Conservation (phyloP, 805 yeast species). For the Debaryomyces tyrocola region DNA sequence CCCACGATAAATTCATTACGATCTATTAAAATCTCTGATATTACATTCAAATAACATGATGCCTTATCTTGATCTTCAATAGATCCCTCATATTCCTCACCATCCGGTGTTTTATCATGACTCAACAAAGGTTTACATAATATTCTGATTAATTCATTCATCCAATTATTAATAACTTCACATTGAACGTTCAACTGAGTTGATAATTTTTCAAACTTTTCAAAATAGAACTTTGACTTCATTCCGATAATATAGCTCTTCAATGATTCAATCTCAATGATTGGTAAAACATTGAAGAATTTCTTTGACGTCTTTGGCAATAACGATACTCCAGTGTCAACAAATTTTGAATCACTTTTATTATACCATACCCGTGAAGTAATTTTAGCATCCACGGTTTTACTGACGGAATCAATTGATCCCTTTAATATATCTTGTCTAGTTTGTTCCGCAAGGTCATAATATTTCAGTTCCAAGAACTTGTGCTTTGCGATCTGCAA, state of each 20-base stretch:
- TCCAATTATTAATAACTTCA: slow-evolving; percentile 50
- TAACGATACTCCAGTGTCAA: slow-evolving; percentile 29
- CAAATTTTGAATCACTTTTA: slow-evolving; percentile 8
- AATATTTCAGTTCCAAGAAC: slow-evolving; percentile 28
- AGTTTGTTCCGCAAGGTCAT: slow-evolving; percentile 34
- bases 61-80: slow-evolving; percentile 74
- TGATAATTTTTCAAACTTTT: slow-evolving; percentile 17
- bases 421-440: slow-evolving; percentile 32
- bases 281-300: slow-evolving; percentile 30
- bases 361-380: slow-evolving; percentile 16
- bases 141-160: slow-evolving; percentile 39
- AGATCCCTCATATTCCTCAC: slow-evolving; percentile 77
- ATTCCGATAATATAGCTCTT: slow-evolving; percentile 17
- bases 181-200: slow-evolving; percentile 53
- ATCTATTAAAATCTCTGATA: slow-evolving; percentile 39
- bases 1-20: slow-evolving; percentile 43
- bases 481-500: slow-evolving; percentile 12
- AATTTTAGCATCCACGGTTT: slow-evolving; percentile 24
- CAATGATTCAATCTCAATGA: slow-evolving; percentile 17
- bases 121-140: slow-evolving; percentile 50
- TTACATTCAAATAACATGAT: slow-evolving; percentile 53
- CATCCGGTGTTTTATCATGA: slow-evolving; percentile 53
- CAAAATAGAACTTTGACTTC: slow-evolving; percentile 19
- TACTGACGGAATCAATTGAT: slow-evolving; percentile 28
- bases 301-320: slow-evolving; percentile 36